Percentiles rank a stretch among this genome's conserved stretches.
Conservation (phyloP, 352 stramenopile genomes). For the Globisporangium cederbergense region DNA sequence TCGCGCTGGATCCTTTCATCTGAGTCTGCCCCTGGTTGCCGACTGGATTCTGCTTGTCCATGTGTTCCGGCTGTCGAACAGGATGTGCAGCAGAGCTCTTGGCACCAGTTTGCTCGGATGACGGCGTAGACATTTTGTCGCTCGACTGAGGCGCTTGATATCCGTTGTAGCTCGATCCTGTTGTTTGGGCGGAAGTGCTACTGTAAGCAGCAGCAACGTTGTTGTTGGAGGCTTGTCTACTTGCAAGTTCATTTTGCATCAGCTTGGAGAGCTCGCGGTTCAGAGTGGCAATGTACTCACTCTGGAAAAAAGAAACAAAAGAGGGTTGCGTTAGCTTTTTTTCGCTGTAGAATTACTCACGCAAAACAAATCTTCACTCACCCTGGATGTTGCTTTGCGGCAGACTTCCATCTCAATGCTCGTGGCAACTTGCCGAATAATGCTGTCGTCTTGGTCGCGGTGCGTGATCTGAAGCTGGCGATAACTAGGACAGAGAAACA, state of each 20-base stretch:
- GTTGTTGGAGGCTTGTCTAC: background rate
- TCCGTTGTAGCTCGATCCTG: background rate
- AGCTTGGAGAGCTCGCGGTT: conserved; percentile 64
- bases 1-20: conserved; percentile 1
- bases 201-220: background rate
- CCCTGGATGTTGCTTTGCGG: conserved; percentile 32
- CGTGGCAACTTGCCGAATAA: conserved; percentile 54
- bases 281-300: conserved; percentile 47
- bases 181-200: background rate
- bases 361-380: conserved; percentile 18
- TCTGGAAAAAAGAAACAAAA: conserved; percentile 24
- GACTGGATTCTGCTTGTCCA: conserved; percentile 8
- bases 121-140: background rate
- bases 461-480: conserved; percentile 59
- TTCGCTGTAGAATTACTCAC: background rate
- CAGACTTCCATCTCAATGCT: conserved; percentile 72
- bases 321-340: conserved; percentile 1
- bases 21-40: conserved; percentile 11
- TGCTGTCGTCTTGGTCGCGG: conserved; percentile 44
- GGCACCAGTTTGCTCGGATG: background rate
- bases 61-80: conserved; percentile 1
- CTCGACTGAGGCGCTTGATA: conserved; percentile 8
- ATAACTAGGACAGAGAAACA: conserved; percentile 35
- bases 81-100: conserved; percentile 2
- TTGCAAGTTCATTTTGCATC: conserved; percentile 42